Evolutionary conservation across 2,329 filamentous ascomycete species (phyloP), one percentile per base, ranked within the genome.

Genomic region (Coniochaeta sp.): DNA sequence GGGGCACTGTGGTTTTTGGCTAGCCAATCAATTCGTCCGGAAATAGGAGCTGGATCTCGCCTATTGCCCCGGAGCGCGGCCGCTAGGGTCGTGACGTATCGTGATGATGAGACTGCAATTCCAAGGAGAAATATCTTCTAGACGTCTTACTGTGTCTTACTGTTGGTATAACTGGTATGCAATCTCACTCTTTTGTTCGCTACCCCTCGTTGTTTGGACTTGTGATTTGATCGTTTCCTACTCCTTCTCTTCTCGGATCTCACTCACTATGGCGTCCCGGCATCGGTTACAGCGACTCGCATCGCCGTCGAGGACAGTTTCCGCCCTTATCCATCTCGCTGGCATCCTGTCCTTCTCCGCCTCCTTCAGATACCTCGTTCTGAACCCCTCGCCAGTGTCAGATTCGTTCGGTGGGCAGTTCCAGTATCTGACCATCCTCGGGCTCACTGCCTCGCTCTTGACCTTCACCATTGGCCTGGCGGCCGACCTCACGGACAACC

Each of bases 351-450:
- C 77, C 6, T 83, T 83, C 60, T 57, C 66, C 18, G 72, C 74
- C 47, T 80, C 72, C 49, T 83, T 81, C 62, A 65, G 71, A 53
- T 81, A 77, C 58, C 68, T 83, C 2, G 59, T 64, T 14, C 56
- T 60, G 12, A 79, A 74, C 66, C 76, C 79, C 2, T 77, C 72
- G 10, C 67, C 72, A 49, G 75, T 83, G 42, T 77, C 77, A 49
- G 69, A 73, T 0, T 75, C 81, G 1, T 87, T 85, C 59, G 86
- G 86, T 52, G 77, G 85, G 69, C 78, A 87, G 61, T 79, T 83
- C 56, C 83, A 88, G 65, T 89, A 86, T 61, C 75, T 91, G 28
- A 91, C 86, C 57, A 89, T 89, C 62, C 78, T 90, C 53, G 86
- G 85, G 24, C 76, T 90, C 40, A 71, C 75, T 1, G 69, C 86